Percentiles rank a stretch among this genome's conserved stretches.
phyloP scores from a whole-genome alignment of 2,329 filamentous ascomycete genomes.

The Ceratocystis colombiana region DNA sequence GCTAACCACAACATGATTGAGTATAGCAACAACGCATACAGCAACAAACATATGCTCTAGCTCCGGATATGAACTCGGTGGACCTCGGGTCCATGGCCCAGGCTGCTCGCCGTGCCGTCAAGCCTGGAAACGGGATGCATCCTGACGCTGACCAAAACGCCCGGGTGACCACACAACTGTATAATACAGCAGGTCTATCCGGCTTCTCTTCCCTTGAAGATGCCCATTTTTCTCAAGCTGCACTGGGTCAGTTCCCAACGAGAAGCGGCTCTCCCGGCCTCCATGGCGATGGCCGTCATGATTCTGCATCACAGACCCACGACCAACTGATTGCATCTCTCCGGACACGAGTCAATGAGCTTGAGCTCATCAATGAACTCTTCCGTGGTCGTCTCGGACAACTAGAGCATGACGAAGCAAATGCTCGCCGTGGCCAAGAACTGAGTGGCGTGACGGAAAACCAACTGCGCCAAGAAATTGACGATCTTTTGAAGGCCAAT shows the following conservation, averaged over 20 bases:
- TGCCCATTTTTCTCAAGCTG: slow-evolving; percentile 53
- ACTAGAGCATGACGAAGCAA: slow-evolving; percentile 65
- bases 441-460: slow-evolving; percentile 47
- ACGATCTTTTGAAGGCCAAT: slow-evolving; percentile 36
- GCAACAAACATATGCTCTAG: slow-evolving; percentile 22
- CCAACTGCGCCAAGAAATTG: slow-evolving; percentile 48
- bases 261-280: slow-evolving; percentile 44
- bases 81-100: slow-evolving; percentile 24
- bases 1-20: slow-evolving; percentile 7
- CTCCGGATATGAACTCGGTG: slow-evolving; percentile 23
- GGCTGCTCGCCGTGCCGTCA: slow-evolving; percentile 22
- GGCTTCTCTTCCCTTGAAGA: slow-evolving; percentile 71
- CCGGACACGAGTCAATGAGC: slow-evolving; percentile 90
- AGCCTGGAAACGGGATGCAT: slow-evolving; percentile 18
- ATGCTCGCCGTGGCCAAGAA: slow-evolving; percentile 51
- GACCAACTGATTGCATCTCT: slow-evolving; percentile 70
- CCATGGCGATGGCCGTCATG: slow-evolving; percentile 53
- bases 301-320: slow-evolving; percentile 59
- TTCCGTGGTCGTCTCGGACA: slow-evolving; percentile 68
- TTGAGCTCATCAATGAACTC: slow-evolving; percentile 86
- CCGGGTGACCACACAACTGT: slow-evolving; percentile 37
- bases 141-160: slow-evolving; percentile 17
- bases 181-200: slow-evolving; percentile 58
- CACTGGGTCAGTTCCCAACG: slow-evolving; percentile 43
- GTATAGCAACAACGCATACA: slow-evolving; percentile 24